Percentiles rank a stretch among this genome's conserved stretches.
phyloP scores from a whole-genome alignment of 768 basidiomycete species.

The Lentinus brumalis region DNA sequence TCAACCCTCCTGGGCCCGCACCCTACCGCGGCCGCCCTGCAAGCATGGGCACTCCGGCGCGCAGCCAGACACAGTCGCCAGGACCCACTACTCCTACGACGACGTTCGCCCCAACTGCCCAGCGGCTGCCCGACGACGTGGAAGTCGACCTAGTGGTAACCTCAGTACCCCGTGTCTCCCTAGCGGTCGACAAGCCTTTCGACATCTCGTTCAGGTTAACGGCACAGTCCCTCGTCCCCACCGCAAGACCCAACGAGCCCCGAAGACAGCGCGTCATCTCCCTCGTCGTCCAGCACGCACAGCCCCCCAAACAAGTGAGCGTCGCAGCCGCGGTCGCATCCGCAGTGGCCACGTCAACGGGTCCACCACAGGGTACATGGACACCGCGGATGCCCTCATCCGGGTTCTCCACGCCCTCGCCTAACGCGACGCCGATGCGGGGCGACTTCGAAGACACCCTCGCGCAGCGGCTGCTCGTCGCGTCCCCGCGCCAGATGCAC shows the following conservation, averaged over 20 bases:
- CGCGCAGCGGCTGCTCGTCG: constrained; percentile 50
- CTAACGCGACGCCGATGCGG: constrained; percentile 42
- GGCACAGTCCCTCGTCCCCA: constrained; percentile 47
- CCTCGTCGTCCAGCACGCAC: constrained; percentile 69
- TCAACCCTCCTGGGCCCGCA: constrained; percentile 36
- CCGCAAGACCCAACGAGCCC: constrained; percentile 28
- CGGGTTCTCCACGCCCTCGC: constrained; percentile 54
- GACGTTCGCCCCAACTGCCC: constrained; percentile 34
- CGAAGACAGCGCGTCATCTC: constrained; percentile 43
- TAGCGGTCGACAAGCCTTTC: constrained; percentile 62
- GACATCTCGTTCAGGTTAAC: constrained; percentile 54
- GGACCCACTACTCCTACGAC: constrained; percentile 25
- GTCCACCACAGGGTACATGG: constrained; percentile 28
- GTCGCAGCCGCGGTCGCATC: constrained; percentile 23
- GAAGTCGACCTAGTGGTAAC: constrained; percentile 61
- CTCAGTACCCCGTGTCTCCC: constrained; percentile 44
- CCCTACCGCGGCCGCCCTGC: constrained; percentile 41
- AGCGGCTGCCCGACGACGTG: constrained; percentile 39
- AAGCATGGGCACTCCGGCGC: constrained; percentile 17
- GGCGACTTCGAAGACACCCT: constrained; percentile 50
- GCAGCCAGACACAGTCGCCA: constrained; percentile 26
- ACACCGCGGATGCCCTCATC: constrained; percentile 47
- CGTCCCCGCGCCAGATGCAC: constrained; percentile 38
- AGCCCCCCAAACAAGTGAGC: constrained; percentile 36
- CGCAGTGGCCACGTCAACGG: constrained; percentile 9